Evolutionary conservation across 192 early-diverging fungal species (phyloP).

Genomic region (Mortierella alpina): DNA sequence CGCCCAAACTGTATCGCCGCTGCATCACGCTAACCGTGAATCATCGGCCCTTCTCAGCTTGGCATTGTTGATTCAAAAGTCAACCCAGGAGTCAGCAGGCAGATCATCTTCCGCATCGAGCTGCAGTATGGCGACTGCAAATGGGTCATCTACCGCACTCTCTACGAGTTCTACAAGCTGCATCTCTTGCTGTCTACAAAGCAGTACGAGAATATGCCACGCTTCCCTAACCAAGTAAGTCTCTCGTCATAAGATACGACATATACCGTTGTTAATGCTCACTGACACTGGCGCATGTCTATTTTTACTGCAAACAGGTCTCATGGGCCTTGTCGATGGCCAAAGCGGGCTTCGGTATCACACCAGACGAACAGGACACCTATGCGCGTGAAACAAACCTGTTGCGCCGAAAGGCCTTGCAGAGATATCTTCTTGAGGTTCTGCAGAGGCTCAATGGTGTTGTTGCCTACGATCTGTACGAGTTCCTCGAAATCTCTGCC

Average conservation of each 20-base stretch:
- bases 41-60: constrained; percentile 44
- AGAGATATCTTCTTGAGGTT: constrained; percentile 69
- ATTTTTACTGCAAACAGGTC: constrained; percentile 6
- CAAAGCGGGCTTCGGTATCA: constrained; percentile 13
- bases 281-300: neutral
- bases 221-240: constrained; percentile 46
- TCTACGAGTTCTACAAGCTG: constrained; percentile 75
- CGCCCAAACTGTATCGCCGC: neutral
- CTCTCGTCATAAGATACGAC: neutral
- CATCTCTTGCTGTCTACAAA: constrained; percentile 71
- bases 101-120: constrained; percentile 75
- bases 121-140: constrained; percentile 82
- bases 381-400: constrained; percentile 52
- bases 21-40: neutral
- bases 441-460: constrained; percentile 68
- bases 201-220: constrained; percentile 44
- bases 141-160: constrained; percentile 76
- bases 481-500: constrained; percentile 80
- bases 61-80: constrained; percentile 61
- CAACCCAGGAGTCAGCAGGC: constrained; percentile 44
- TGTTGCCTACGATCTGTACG: constrained; percentile 77
- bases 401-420: constrained; percentile 67
- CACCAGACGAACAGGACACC: constrained; percentile 30
- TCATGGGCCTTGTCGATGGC: constrained; percentile 35
- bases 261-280: neutral